phyloP scores from a whole-genome alignment of 345 rosid genomes.

The Salix dunnii region DNA sequence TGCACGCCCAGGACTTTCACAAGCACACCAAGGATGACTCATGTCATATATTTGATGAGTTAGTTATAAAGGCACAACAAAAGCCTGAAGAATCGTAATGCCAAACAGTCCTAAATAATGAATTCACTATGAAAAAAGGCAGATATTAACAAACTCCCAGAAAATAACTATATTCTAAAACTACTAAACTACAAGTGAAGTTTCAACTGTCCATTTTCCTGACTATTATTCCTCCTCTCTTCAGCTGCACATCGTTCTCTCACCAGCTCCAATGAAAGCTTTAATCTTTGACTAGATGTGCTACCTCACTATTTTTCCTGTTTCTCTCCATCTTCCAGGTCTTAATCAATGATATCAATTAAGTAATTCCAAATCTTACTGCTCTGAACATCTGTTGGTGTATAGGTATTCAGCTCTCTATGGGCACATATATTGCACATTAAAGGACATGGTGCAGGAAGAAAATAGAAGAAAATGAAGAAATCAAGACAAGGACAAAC shows the following conservation, averaged over 20 bases:
- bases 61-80: background rate
- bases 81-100: background rate
- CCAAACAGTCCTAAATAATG: background rate
- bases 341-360: background rate
- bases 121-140: background rate
- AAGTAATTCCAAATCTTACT: background rate
- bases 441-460: background rate
- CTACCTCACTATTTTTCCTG: background rate
- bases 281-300: background rate
- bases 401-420: background rate
- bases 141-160: background rate
- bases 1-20: background rate
- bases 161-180: background rate
- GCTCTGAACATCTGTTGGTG: background rate
- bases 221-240: background rate
- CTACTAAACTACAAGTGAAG: background rate
- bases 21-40: background rate
- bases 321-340: background rate
- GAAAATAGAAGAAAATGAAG: background rate
- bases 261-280: background rate
- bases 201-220: background rate
- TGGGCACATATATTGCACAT: background rate
- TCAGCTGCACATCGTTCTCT: background rate
- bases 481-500: constrained; percentile 30
- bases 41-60: background rate